Percentiles rank a stretch among this genome's conserved stretches.
Evolutionary conservation across 2,329 filamentous ascomycete species (phyloP).

Genomic region (Ophiostoma novo-ulmi): DNA sequence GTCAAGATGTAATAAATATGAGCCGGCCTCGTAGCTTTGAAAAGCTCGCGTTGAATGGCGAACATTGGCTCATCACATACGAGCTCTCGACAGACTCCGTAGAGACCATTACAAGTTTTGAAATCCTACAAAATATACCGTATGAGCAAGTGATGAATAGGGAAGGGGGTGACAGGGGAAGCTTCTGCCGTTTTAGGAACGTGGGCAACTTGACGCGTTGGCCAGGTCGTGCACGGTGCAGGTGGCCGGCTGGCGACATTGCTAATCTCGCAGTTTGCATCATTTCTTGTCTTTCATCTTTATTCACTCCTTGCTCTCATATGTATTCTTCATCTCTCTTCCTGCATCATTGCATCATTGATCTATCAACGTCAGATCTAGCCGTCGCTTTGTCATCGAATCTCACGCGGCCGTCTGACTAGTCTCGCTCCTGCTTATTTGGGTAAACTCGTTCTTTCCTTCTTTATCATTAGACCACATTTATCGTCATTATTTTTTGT

Average conservation of each 20-base stretch:
- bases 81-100: too few species aligned
- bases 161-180: neutral
- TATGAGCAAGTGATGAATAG: neutral
- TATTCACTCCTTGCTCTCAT: neutral
- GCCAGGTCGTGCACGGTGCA: neutral
- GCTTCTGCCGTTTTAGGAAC: neutral
- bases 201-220: neutral
- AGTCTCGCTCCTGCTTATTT: neutral
- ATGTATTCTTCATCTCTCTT: neutral
- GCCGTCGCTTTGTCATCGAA: constrained; percentile 5
- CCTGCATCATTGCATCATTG: constrained; percentile 2
- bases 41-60: too few species aligned
- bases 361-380: neutral
- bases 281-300: neutral
- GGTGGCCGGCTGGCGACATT: neutral
- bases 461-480: neutral
- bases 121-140: neutral
- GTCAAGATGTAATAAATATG: too few species aligned
- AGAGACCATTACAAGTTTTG: neutral
- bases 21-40: neutral
- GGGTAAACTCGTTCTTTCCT: neutral
- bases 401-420: neutral
- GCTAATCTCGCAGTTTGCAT: neutral
- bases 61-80: too few species aligned
- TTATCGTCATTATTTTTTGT: neutral